phyloP scores from a whole-genome alignment of 1,284 basidiomycete genomes.

The Tremellales sp. region DNA sequence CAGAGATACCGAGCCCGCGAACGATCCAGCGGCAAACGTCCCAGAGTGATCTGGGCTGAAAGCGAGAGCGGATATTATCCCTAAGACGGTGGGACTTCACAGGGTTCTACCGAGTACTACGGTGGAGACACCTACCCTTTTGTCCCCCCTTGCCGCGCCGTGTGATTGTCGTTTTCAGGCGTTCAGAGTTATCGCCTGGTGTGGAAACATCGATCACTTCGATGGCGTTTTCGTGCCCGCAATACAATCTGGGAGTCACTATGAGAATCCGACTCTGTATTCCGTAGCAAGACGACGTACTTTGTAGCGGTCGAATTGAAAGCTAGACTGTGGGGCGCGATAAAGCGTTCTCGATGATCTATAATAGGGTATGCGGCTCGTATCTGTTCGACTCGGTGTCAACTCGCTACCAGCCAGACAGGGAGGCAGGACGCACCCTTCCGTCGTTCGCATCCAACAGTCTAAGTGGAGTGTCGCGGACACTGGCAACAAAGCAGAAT shows the following conservation, averaged over 20 bases:
- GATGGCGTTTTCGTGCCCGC: constrained; percentile 82
- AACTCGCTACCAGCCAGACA: constrained; percentile 1
- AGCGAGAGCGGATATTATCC: constrained; percentile 75
- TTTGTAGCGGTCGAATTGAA: constrained; percentile 67
- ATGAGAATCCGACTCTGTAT: not conserved
- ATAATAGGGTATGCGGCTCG: constrained; percentile 87
- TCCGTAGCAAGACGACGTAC: constrained; percentile 50
- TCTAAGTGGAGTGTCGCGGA: constrained; percentile 75
- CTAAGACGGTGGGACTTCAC: constrained; percentile 47
- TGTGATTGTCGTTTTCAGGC: constrained; percentile 68
- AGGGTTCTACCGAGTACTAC: not conserved
- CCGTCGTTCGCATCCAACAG: constrained; percentile 73
- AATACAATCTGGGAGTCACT: constrained; percentile 59
- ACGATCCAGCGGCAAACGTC: constrained; percentile 65
- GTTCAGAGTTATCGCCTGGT: constrained; percentile 51
- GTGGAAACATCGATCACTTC: constrained; percentile 73
- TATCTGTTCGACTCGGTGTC: constrained; percentile 52
- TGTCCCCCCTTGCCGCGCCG: constrained; percentile 77
- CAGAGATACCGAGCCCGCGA: constrained; percentile 63
- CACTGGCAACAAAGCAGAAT: constrained; percentile 75
- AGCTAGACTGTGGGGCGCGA: constrained; percentile 75
- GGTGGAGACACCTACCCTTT: constrained; percentile 58
- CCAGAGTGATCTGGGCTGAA: constrained; percentile 67
- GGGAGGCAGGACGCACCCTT: constrained; percentile 56
- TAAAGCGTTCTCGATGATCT: constrained; percentile 80